Evolutionary conservation across 2,329 filamentous ascomycete genomes (phyloP).

Genomic region (Clonostachys byssicola): DNA sequence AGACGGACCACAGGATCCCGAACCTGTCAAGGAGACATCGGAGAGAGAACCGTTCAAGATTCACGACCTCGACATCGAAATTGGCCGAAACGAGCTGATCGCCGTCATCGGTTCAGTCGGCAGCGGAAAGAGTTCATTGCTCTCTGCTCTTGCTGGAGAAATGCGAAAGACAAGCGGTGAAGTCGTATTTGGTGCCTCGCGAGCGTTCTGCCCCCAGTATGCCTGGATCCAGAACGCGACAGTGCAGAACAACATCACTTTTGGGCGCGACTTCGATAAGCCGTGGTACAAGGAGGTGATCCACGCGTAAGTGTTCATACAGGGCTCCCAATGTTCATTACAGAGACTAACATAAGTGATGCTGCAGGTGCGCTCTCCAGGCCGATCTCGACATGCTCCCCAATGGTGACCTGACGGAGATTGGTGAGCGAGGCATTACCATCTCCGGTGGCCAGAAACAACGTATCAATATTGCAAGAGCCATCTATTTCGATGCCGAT

Average conservation of each 20-base stretch:
- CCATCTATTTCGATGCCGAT: conserved; percentile 66
- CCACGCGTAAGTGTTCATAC: conserved; percentile 51
- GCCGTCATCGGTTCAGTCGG: conserved; percentile 89
- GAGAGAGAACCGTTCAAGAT: conserved; percentile 69
- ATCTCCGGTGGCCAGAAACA: conserved; percentile 96
- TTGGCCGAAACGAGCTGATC: conserved; percentile 72
- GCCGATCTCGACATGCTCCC: conserved; percentile 93
- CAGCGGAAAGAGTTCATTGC: conserved; percentile 83
- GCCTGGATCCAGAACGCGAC: conserved; percentile 96
- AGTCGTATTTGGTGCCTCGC: conserved; percentile 70
- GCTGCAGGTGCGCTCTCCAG: conserved; percentile 66
- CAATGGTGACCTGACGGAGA: conserved; percentile 82
- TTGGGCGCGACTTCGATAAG: conserved; percentile 73
- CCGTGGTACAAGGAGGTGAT: conserved; percentile 83
- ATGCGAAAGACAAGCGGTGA: conserved; percentile 81
- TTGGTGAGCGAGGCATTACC: conserved; percentile 92
- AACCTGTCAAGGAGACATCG: conserved; percentile 5
- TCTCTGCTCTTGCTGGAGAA: conserved; percentile 86
- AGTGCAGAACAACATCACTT: conserved; percentile 84
- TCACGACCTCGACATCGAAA: conserved; percentile 60
- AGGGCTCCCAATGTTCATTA: neutral
- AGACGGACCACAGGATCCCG: conserved; percentile 15
- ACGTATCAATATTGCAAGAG: conserved; percentile 86
- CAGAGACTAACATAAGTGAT: conserved; percentile 6
- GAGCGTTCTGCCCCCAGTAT: conserved; percentile 93